Conservation (phyloP, 768 basidiomycete genomes). For the Panaeolus cyanescens region DNA sequence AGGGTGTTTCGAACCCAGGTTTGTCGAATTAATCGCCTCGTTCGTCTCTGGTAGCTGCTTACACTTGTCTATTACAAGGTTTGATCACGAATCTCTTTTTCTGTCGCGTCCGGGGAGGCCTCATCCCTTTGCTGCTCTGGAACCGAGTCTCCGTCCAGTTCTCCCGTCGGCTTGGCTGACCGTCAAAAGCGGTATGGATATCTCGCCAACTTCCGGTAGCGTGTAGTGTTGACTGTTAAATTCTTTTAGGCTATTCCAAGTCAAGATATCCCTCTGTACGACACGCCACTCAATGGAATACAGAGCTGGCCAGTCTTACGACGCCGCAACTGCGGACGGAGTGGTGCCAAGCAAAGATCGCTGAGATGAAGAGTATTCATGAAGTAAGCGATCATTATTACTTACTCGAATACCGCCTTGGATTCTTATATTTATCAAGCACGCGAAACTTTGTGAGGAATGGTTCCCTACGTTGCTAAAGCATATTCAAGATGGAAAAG, state of each 20-base stretch:
- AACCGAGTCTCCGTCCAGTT: neutral
- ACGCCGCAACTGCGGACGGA: neutral
- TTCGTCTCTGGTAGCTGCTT: no score
- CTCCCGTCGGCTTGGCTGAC: neutral
- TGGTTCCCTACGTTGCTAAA: slow-evolving; percentile 1
- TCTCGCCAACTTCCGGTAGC: neutral
- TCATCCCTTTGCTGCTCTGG: no score
- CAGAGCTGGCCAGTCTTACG: neutral
- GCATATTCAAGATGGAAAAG: neutral
- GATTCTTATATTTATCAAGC: neutral
- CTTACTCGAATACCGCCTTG: neutral
- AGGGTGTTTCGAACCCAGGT: neutral
- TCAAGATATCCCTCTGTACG: neutral
- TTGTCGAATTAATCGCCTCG: no score
- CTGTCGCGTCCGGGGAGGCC: no score
- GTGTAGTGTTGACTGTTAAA: neutral
- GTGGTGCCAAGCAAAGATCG: neutral
- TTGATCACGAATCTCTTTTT: no score
- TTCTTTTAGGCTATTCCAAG: neutral
- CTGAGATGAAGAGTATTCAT: neutral
- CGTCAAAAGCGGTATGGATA: neutral
- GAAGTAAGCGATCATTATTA: slow-evolving; percentile 1
- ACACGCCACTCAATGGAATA: neutral
- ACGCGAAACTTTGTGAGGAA: neutral
- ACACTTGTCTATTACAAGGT: neutral